Base-by-base conservation (phyloP, 768 basidiomycete species). In the Galerina marginata region DNA sequence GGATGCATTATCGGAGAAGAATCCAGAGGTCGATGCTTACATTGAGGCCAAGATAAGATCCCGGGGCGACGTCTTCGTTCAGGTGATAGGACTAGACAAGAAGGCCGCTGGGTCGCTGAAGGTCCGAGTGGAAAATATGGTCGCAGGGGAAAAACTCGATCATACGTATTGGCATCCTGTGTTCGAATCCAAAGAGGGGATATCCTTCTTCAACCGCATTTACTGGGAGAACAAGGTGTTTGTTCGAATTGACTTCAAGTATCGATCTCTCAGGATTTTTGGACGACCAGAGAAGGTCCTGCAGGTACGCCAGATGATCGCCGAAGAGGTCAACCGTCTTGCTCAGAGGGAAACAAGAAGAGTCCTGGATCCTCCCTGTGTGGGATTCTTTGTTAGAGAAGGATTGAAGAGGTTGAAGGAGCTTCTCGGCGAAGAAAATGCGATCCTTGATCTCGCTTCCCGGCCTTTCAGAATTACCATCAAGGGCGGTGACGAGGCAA, bases 71-170 rank as follows among this genome's bases (percentile, higher is more conserved):
- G 75, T 81, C 44, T 70, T 73, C 14, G 76, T 88, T 42, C 77
- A 72, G 3, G 75, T 87, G 16, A 63, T 74, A 1, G 86, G 87
- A 0, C 74, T 81, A 11, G 81, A 82, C 51, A 83, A 83, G 71
- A 81, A 82, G 63, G 79, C 78, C 1, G 77, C 82, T 1, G 87
- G 87, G 1, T 75, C 79, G 4, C 66, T 89, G 59, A 88, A 87
- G 72, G 86, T 88, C 10, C 74, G 86, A 53, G 82, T 85, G 0
- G 87, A 88, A 68, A 80, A 74, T 54, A 67, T 88, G 40, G 81
- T 78, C 2, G 75, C 75, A 23, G 87, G 87, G 5, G 80, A 83
- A 40, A 81, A 71, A 38, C 72, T 88, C 11, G 76, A 73, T 43
- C 60, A 72, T 2, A 71, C 72, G 3, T 77, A 77, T 37, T 88